These are phyloP conservation scores for Podaxis sp. DNA, from an alignment of 768 basidiomycete genomes.

Conservation along the genomic window DNA sequence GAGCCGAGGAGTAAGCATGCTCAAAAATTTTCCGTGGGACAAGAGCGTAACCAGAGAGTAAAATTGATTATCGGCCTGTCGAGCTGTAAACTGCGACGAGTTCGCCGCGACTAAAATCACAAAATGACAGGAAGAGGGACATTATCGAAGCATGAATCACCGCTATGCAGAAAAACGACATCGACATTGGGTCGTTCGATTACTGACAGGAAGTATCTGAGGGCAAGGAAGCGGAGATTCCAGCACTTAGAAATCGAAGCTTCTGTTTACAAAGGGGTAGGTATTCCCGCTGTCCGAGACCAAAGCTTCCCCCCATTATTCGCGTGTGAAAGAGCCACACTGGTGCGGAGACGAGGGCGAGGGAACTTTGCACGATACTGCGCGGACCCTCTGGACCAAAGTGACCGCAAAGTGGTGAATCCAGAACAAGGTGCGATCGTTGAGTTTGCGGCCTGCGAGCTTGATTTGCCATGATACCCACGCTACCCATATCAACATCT, in stretches of 20 bases:
- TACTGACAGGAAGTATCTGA: slow-evolving; percentile 9
- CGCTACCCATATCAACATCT: slow-evolving; percentile 14
- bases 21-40: neutral
- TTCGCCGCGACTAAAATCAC: slow-evolving; percentile 15
- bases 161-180: slow-evolving; percentile 12
- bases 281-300: slow-evolving; percentile 9
- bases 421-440: slow-evolving; percentile 6
- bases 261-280: neutral
- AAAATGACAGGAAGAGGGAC: slow-evolving; percentile 12
- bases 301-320: slow-evolving; percentile 3
- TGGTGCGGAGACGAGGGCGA: neutral
- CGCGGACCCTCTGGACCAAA: neutral
- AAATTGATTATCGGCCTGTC: neutral
- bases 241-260: neutral
- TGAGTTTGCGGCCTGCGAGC: slow-evolving; percentile 4
- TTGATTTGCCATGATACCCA: slow-evolving; percentile 7
- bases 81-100: slow-evolving; percentile 3
- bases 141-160: slow-evolving; percentile 5
- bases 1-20: slow-evolving; percentile 5
- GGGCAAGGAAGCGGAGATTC: slow-evolving; percentile 3
- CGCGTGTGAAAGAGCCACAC: neutral
- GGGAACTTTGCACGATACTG: neutral
- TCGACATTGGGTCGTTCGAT: slow-evolving; percentile 3
- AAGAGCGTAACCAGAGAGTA: neutral
- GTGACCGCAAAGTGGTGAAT: slow-evolving; percentile 6